phyloP scores from a whole-genome alignment of 208 protist species.

The Wallacemonas rigidus region DNA sequence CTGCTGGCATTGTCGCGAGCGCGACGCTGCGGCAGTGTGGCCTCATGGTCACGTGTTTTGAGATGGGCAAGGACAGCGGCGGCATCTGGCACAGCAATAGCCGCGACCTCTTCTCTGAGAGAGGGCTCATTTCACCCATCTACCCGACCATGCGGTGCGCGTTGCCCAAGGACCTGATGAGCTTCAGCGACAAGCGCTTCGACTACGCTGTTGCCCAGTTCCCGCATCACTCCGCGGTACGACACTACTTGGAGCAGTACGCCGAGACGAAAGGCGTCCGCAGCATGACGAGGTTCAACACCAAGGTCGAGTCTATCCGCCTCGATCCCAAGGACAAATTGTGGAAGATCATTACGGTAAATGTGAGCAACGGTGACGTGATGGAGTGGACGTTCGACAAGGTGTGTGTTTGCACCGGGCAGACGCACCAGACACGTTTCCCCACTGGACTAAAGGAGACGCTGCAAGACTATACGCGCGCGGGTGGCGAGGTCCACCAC shows the following conservation, averaged over 20 bases:
- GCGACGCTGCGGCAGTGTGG: conserved; percentile 70
- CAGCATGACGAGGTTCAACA: conserved; percentile 84
- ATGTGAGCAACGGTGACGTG: conserved; percentile 84
- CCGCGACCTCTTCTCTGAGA: conserved; percentile 63
- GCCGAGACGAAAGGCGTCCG: conserved; percentile 66
- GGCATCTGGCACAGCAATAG: conserved; percentile 79
- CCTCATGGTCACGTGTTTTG: conserved; percentile 88
- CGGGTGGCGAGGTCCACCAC: conserved; percentile 82
- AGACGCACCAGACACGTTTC: conserved; percentile 80
- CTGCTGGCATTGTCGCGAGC: conserved; percentile 81
- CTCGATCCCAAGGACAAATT: conserved; percentile 36
- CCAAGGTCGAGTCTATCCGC: conserved; percentile 83
- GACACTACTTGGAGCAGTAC: conserved; percentile 77
- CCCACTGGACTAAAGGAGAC: conserved; percentile 45
- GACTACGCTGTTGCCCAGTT: conserved; percentile 85
- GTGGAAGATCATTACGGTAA: conserved; percentile 90
- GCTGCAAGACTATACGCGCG: conserved; percentile 44
- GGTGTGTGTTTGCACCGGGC: conserved; percentile 86
- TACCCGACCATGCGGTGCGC: conserved; percentile 84
- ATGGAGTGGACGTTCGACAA: conserved; percentile 88
- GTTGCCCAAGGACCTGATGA: conserved; percentile 86
- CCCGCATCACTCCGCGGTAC: conserved; percentile 81
- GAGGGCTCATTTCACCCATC: conserved; percentile 75
- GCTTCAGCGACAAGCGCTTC: conserved; percentile 84
- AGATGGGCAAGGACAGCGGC: conserved; percentile 58